Conservation (phyloP, 2,329 filamentous ascomycete genomes). For the Colletotrichum abscissum region DNA sequence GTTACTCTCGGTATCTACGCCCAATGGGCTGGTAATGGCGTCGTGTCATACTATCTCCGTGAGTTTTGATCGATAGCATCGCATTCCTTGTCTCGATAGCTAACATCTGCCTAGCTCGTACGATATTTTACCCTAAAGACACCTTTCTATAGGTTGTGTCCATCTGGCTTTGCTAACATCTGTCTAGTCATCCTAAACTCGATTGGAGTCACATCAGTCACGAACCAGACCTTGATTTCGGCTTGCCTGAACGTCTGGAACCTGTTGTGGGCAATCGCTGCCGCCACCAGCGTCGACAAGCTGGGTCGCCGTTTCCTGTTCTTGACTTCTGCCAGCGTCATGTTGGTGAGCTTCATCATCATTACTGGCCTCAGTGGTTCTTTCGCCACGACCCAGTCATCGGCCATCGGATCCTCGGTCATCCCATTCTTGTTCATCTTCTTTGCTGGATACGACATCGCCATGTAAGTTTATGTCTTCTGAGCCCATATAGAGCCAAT, state of each 20-base stretch:
- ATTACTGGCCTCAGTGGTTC: slow-evolving; percentile 30
- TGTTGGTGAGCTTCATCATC: slow-evolving; percentile 29
- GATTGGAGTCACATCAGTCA: slow-evolving; percentile 44
- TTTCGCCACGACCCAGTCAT: slow-evolving; percentile 37
- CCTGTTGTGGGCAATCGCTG: slow-evolving; percentile 29
- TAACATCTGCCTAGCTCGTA: too few relatives aligned
- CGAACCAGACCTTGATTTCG: slow-evolving; percentile 50
- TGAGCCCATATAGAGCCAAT: accelerated
- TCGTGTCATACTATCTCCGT: slow-evolving; percentile 42
- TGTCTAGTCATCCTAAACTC: slow-evolving; percentile 37
- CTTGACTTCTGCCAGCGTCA: slow-evolving; percentile 26
- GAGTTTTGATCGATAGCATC: too few relatives aligned
- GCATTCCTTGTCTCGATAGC: too few relatives aligned
- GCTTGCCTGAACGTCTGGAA: slow-evolving; percentile 35
- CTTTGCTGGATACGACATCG: slow-evolving; percentile 43
- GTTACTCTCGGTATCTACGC: slow-evolving; percentile 43
- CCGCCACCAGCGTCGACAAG: slow-evolving; percentile 30
- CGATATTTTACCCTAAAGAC: too few relatives aligned
- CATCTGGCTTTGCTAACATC: not conserved
- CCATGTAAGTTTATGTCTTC: slow-evolving; percentile 18
- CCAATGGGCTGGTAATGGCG: slow-evolving; percentile 43
- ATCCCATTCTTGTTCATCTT: slow-evolving; percentile 54
- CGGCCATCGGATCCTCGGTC: slow-evolving; percentile 42
- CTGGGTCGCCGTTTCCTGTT: slow-evolving; percentile 31
- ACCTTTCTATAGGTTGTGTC: too few relatives aligned